Percentiles rank a stretch among this genome's conserved stretches.
Conservation (phyloP, 2,329 filamentous ascomycete genomes). For the Penicillium sclerotiorum region DNA sequence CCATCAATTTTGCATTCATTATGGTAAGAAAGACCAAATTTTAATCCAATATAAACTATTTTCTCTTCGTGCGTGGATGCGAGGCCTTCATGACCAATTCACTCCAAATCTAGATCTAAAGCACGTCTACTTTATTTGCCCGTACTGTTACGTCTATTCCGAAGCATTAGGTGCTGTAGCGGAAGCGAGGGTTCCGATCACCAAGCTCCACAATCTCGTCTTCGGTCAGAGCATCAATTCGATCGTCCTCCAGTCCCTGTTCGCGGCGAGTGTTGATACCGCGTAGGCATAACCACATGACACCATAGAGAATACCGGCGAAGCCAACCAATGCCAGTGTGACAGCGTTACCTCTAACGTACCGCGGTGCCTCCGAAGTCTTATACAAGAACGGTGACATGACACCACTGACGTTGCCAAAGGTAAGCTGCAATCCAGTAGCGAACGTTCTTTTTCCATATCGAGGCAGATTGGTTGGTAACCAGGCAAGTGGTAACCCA, state of each 20-base stretch:
- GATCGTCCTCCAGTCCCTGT: constrained; percentile 41
- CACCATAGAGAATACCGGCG: constrained; percentile 55
- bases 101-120: no score
- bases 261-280: constrained; percentile 50
- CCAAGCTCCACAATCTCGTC: constrained; percentile 48
- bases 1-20: no score
- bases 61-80: no score
- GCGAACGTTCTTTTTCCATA: constrained; percentile 77
- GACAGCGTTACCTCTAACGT: constrained; percentile 63
- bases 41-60: no score
- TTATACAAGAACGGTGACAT: constrained; percentile 66
- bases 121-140: no score
- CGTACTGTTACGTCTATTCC: no score
- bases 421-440: constrained; percentile 69
- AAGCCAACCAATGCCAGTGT: constrained; percentile 62
- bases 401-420: constrained; percentile 71
- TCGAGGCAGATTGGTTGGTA: constrained; percentile 68
- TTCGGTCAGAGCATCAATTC: constrained; percentile 42
- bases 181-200: constrained; percentile 45
- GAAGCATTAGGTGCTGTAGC: constrained; percentile 41
- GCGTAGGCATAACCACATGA: constrained; percentile 59
- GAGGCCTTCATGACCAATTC: no score
- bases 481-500: constrained; percentile 59
- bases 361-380: constrained; percentile 57
- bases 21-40: no score